Evolutionary conservation across 257 asterid species (phyloP).

Genomic region (Capsicum baccatum): DNA sequence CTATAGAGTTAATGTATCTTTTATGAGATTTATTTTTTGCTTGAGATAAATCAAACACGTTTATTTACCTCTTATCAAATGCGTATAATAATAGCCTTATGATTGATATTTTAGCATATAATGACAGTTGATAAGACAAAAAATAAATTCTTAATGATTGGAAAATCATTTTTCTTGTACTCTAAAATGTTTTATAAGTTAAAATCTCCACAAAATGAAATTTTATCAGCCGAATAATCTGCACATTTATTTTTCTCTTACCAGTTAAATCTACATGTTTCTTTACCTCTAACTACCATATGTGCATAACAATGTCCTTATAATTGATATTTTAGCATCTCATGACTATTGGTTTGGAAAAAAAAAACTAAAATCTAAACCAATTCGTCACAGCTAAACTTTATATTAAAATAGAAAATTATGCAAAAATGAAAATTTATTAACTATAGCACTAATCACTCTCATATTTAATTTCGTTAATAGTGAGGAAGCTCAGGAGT

Average conservation of each 20-base stretch:
- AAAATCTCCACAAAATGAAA: too few species aligned
- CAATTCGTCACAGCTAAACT: neutral
- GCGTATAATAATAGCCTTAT: neutral
- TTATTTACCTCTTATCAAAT: neutral
- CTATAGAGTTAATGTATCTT: too few species aligned
- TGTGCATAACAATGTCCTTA: too few species aligned
- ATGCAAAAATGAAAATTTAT: constrained; percentile 35
- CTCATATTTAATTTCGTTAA: constrained; percentile 38
- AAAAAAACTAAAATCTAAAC: neutral
- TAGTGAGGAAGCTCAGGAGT: constrained; percentile 43
- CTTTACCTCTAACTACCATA: too few species aligned
- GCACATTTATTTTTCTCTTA: too few species aligned
- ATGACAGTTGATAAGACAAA: neutral
- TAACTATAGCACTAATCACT: constrained; percentile 47
- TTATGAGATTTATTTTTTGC: neutral
- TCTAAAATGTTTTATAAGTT: too few species aligned
- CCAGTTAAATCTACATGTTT: too few species aligned
- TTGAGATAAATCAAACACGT: neutral
- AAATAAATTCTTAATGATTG: neutral
- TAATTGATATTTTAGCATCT: too few species aligned
- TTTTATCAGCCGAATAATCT: too few species aligned
- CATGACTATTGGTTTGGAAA: neutral
- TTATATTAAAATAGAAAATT: neutral
- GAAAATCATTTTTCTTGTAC: neutral
- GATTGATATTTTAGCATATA: neutral